Conservation (phyloP, 2,329 filamentous ascomycete genomes). For the Nigrograna mackinnonii region DNA sequence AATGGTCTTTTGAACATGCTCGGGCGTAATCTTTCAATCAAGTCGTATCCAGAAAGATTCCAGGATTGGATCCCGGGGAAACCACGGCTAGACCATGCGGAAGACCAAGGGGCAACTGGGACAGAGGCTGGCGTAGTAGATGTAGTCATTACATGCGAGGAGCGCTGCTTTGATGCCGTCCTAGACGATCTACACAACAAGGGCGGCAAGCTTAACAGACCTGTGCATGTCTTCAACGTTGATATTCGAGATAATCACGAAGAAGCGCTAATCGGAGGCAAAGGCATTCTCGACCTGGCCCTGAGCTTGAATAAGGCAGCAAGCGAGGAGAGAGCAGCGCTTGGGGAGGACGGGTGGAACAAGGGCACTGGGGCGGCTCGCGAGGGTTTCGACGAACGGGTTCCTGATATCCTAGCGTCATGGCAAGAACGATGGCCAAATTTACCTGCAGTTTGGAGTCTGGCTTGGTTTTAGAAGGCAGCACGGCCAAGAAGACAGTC, state of each 20-base stretch:
- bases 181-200: slow-evolving; percentile 89
- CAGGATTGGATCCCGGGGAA: slow-evolving; percentile 94
- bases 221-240: slow-evolving; percentile 97
- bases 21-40: slow-evolving; percentile 85
- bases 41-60: slow-evolving; percentile 95
- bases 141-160: slow-evolving; percentile 95
- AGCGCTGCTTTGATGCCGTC: slow-evolving; percentile 97
- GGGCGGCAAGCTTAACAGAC: slow-evolving; percentile 83
- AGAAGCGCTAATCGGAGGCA: slow-evolving; percentile 87
- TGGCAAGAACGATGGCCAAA: slow-evolving; percentile 97
- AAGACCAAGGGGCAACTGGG: slow-evolving; percentile 75
- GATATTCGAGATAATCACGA: slow-evolving; percentile 99
- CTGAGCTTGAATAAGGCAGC: slow-evolving; percentile 82
- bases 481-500: no score
- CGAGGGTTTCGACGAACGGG: slow-evolving; percentile 84
- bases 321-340: slow-evolving; percentile 70
- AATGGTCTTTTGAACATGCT: slow-evolving; percentile 98
- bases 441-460: slow-evolving; percentile 87
- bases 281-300: slow-evolving; percentile 89
- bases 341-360: slow-evolving; percentile 70
- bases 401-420: slow-evolving; percentile 85
- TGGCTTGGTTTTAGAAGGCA: slow-evolving; percentile 97
- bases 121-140: slow-evolving; percentile 90
- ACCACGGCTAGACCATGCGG: slow-evolving; percentile 72
- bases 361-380: slow-evolving; percentile 61